These are phyloP conservation scores for Globisporangium spiculum DNA, from an alignment of 352 stramenopile species.

Conservation along the genomic window DNA sequence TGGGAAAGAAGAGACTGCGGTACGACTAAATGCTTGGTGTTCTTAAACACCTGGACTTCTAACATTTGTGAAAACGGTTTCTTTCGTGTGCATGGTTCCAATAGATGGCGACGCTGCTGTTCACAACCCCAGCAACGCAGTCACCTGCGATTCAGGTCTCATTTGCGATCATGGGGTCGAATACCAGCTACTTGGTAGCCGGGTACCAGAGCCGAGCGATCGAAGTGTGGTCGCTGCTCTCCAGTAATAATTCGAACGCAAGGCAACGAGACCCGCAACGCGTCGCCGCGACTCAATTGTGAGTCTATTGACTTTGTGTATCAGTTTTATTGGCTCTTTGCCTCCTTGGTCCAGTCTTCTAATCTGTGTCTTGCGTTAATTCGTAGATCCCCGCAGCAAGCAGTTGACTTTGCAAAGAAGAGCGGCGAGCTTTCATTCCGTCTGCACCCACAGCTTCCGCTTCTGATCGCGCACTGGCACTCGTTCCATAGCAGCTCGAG, in stretches of 20 bases:
- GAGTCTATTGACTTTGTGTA: neutral
- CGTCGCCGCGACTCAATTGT: conserved; percentile 33
- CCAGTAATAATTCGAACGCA: neutral
- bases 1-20: conserved; percentile 32
- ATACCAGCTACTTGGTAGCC: conserved; percentile 33
- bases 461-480: conserved; percentile 52
- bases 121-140: conserved; percentile 29
- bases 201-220: conserved; percentile 57
- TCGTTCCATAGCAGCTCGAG: conserved; percentile 16
- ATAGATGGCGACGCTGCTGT: conserved; percentile 29
- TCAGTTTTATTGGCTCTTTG: too few relatives aligned
- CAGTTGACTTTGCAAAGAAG: conserved; percentile 49
- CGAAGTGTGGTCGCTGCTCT: conserved; percentile 45
- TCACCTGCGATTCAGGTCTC: conserved; percentile 44
- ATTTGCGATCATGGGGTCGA: conserved; percentile 27
- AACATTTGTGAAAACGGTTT: neutral
- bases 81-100: neutral
- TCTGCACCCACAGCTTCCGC: conserved; percentile 38
- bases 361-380: neutral
- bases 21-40: neutral
- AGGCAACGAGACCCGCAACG: conserved; percentile 28
- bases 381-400: conserved; percentile 37
- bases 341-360: neutral
- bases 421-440: conserved; percentile 40
- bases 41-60: neutral